These are phyloP conservation scores for Fusarium verticillioides DNA, from an alignment of 2,329 filamentous ascomycete genomes.

Conservation along the genomic window DNA sequence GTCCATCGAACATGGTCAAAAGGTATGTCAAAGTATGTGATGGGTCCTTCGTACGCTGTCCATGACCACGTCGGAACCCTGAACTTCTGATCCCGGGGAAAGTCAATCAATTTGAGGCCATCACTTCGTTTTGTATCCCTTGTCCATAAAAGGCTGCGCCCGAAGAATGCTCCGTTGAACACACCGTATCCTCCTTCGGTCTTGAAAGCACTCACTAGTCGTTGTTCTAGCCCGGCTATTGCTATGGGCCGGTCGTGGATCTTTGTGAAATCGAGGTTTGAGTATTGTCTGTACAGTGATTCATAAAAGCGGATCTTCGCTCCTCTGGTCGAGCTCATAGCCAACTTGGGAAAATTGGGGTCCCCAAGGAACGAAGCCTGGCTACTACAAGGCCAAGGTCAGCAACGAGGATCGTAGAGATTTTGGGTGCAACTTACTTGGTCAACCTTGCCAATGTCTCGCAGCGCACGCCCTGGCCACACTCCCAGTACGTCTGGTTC, in stretches of 20 bases:
- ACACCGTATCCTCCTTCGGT: slow-evolving; percentile 34
- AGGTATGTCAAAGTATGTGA: slow-evolving; percentile 42
- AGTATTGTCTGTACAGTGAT: slow-evolving; percentile 32
- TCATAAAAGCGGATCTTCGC: slow-evolving; percentile 27
- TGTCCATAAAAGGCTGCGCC: slow-evolving; percentile 33
- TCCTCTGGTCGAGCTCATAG: slow-evolving; percentile 12
- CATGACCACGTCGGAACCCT: slow-evolving; percentile 49
- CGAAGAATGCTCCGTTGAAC: slow-evolving; percentile 19
- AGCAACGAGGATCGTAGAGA: not conserved
- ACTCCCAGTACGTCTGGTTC: slow-evolving; percentile 35
- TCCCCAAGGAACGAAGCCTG: slow-evolving; percentile 34
- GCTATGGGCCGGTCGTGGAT: slow-evolving; percentile 31
- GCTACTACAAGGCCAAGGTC: not conserved
- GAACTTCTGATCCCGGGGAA: slow-evolving; percentile 1
- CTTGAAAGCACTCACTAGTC: slow-evolving; percentile 18
- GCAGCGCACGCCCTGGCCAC: slow-evolving; percentile 27
- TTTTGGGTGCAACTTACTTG: slow-evolving; percentile 20
- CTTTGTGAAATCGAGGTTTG: slow-evolving; percentile 20
- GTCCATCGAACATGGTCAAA: slow-evolving; percentile 32
- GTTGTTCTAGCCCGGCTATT: slow-evolving; percentile 30
- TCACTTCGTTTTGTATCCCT: not conserved
- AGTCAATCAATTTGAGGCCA: slow-evolving; percentile 1
- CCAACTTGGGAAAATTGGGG: slow-evolving; percentile 26
- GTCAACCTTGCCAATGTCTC: slow-evolving; percentile 25
- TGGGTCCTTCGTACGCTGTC: slow-evolving; percentile 50